Evolutionary conservation across 176 grass and related monocot species (phyloP), one percentile per base, ranked within the genome.

Genomic region (Oryza brachyantha): DNA sequence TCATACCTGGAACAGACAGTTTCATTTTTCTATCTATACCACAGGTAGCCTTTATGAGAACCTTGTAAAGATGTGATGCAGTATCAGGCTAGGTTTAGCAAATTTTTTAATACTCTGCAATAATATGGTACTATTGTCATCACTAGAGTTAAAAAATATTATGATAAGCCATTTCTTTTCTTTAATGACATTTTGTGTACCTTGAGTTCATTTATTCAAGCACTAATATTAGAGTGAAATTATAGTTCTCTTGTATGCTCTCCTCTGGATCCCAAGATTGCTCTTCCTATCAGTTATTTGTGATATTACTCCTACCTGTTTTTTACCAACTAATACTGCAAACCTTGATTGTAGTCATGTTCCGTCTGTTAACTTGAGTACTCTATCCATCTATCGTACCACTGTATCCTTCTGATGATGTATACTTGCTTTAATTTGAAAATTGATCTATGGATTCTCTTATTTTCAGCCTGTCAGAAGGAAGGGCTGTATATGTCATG

Each of bases 1-100:
- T 91, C 95, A 82, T 98, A 94, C 73, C 77, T 98, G 77, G 92
- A 98, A 67, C 89, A 98, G 57, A 45, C 83, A 65, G 85, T 94
- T 86, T 90, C 95, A 29, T 94, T 92, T 88, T 92, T 98, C 74
- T 98, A 92, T 80, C 71, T 98, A 61, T 98, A 98, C 67, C 89
- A 98, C 82, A 98, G 95, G 95, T 98, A 90, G 8, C 31, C 31
- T 35, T 75, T 37, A 59, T 40, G 17, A 62, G 61, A 79, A 32
- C 40, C 75, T 64, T 45, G 64, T 55, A 55, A 55, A 79, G 34
- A 36, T 5, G 24, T 55, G 12, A 13, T 74, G 32, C 35, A 46
- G 60, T 74, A 7, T 61, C 21, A 13, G 74, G 68, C 4, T 68
- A 38, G 9, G 45, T 74, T 74, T 66, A 61, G 29, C 67, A 11